Base-by-base conservation (phyloP, 129 eudicot species). In the Ambrosia trifida region DNA sequence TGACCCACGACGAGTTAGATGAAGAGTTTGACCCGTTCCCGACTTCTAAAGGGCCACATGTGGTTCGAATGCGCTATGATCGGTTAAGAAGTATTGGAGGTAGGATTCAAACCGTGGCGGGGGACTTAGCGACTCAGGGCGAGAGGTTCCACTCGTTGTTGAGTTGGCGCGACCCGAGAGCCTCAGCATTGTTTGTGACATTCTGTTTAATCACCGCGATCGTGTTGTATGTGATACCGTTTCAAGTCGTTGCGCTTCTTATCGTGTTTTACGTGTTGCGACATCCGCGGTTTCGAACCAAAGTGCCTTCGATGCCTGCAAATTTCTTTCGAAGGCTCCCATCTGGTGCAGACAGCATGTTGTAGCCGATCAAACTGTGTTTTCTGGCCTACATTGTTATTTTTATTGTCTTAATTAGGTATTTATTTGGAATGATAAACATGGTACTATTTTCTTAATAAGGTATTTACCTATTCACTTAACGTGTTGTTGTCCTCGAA, bases 1-100 rank as follows among this genome's bases (percentile, higher is more conserved):
- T 84, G 4, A 78, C 68, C n/a, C 54, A 58, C 2, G 98, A 89
- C 2, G 98, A 92, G 49, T 75, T 92, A 17, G 96, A 92, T 36
- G 98, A 92, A 53, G 96, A 92, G 56, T 92, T 87, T 10, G 98
- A 92, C 45, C 75, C 90, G 4, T 92, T 92, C 41, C 98, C 98
- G 0, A 89, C 98, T 47, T 69, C 88, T 4, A 86, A 82, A 69
- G 64, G 78, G 7, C 4, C 89, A 3, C 82, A 85, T 66, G 32
- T 76, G 8, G 91, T 92, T 52, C 71, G 95, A 57, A 87, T 89
- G 98, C 76, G 98, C 17, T 92, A 92, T 32, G 98, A 92, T 58
- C 82, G 98, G 6, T 81, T 92, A 56, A 73, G 98, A 75, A 92
- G 96, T 52, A 88, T 92, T 3, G 96, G 86, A 0, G 98, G 98